Base-by-base conservation (phyloP, 2,329 filamentous ascomycete genomes). In the Nemania diffusa region DNA sequence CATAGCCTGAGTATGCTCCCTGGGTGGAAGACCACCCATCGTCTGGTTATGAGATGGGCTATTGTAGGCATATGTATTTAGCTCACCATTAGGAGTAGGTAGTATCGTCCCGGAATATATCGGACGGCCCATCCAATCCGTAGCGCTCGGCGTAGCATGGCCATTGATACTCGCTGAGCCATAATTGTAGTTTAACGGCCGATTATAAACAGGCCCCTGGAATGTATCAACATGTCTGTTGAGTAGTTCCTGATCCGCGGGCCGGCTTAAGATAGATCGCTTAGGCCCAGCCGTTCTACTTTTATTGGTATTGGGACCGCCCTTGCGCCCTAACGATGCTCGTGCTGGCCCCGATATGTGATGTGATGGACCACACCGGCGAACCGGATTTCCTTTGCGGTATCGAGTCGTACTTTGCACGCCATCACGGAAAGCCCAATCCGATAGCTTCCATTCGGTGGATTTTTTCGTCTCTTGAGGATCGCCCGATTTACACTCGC, bases 381-480 rank as follows among this genome's bases (percentile, higher is more conserved):
- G 61, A 52, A 77, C 73, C 66, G 81, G 74, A 66, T 80, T 81
- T 27, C 74, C 77, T 72, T 89, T 90, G 71, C 91, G 88, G 78
- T 92, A 94, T 70, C 91, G 84, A 1, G 95, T 97, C 0, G 95
- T 98, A 65, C 93, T 95, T 79, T 94, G 89, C 57, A 97, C 92
- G 27, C 92, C 92, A 26, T 91, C 81, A 22, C 80, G 79, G 34
- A 93, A 81, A 0, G 93, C 92, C 78, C 90, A 89, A 0, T 88
- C 82, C 40, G 90, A 90, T 27, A 98, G 82, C 50, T 89, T 86
- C 95, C 95, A 98, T 78, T 91, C 88, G 56, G 87, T 90, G 1
- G 87, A 87, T 76, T 91, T 94, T 75, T 91, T 89, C 8, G 83
- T 76, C 62, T 88, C 87, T 22, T 85, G 82, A 71, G 75, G 8